A percentile compares a stretch with the other conserved stretches of the same genome.
These are phyloP conservation scores for Litchi chinensis DNA, from an alignment of 345 rosid species.

Conservation along the genomic window DNA sequence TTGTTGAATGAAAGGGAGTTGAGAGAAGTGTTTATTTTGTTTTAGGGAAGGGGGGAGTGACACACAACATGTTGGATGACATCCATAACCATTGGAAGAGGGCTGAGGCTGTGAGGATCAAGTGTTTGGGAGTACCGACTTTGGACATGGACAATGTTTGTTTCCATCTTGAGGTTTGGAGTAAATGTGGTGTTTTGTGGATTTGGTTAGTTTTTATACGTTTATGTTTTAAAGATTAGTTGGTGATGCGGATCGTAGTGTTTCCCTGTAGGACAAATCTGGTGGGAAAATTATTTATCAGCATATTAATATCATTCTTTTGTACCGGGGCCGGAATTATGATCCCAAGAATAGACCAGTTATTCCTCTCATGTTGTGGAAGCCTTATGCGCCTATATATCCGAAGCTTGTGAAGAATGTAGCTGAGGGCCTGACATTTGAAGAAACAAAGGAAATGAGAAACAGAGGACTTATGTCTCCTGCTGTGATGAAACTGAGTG, in stretches of 20 bases:
- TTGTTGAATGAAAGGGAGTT: background rate
- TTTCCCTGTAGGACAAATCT: constrained; percentile 67
- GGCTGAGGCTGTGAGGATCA: constrained; percentile 90
- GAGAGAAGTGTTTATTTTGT: background rate
- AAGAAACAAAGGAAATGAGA: constrained; percentile 86
- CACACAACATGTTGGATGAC: constrained; percentile 94
- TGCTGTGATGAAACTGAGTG: constrained; percentile 73
- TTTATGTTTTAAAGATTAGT: constrained; percentile 11
- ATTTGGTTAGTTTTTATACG: background rate
- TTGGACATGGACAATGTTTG: constrained; percentile 90
- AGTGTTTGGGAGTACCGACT: constrained; percentile 91
- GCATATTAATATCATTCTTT: constrained; percentile 63
- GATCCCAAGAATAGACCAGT: constrained; percentile 66
- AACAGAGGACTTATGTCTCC: constrained; percentile 61
- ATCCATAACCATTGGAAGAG: constrained; percentile 89
- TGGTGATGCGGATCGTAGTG: constrained; percentile 36
- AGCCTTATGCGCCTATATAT: constrained; percentile 86
- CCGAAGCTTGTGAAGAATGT: constrained; percentile 75
- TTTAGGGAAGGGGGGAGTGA: constrained; percentile 80
- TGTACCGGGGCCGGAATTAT: constrained; percentile 78
- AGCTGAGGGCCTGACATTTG: constrained; percentile 77
- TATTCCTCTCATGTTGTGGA: constrained; percentile 90
- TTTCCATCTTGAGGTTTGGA: constrained; percentile 80
- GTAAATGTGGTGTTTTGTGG: background rate
- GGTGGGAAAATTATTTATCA: constrained; percentile 72